Conservation (phyloP, 2,329 filamentous ascomycete species). For the Colletotrichum sidae region DNA sequence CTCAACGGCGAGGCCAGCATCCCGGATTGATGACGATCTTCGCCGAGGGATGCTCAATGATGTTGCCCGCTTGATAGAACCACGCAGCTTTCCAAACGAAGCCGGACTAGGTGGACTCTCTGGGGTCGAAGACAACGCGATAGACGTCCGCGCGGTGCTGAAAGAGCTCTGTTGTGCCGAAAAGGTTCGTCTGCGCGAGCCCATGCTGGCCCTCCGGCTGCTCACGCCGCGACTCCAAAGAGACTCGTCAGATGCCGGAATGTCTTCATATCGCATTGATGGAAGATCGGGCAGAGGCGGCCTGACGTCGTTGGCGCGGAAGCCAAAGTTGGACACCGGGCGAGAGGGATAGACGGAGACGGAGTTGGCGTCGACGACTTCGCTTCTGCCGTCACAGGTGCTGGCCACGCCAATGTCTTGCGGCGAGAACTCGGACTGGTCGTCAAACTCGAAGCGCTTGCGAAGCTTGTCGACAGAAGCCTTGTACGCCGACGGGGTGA, state of each 20-base stretch:
- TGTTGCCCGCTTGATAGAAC: constrained; percentile 2
- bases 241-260: neutral
- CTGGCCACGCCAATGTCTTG: constrained; percentile 11
- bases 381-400: constrained; percentile 4
- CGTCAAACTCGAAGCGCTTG: constrained; percentile 13
- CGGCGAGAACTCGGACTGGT: neutral
- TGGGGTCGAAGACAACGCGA: neutral
- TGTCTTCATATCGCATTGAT: constrained; percentile 16
- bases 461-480: constrained; percentile 21
- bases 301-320: neutral
- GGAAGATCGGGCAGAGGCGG: neutral
- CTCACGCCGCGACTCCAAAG: neutral
- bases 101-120: neutral
- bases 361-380: neutral
- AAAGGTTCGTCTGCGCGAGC: neutral
- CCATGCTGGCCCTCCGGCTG: constrained; percentile 4
- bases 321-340: constrained; percentile 7
- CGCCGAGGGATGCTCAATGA: constrained; percentile 1
- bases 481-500: constrained; percentile 14
- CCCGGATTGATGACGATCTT: neutral
- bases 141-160: constrained; percentile 11
- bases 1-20: neutral
- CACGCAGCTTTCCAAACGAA: constrained; percentile 13
- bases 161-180: neutral
- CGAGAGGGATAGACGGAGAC: constrained; percentile 16